Evolutionary conservation across 352 stramenopile genomes (phyloP).

Genomic region (Globisporangium acanthophoron): DNA sequence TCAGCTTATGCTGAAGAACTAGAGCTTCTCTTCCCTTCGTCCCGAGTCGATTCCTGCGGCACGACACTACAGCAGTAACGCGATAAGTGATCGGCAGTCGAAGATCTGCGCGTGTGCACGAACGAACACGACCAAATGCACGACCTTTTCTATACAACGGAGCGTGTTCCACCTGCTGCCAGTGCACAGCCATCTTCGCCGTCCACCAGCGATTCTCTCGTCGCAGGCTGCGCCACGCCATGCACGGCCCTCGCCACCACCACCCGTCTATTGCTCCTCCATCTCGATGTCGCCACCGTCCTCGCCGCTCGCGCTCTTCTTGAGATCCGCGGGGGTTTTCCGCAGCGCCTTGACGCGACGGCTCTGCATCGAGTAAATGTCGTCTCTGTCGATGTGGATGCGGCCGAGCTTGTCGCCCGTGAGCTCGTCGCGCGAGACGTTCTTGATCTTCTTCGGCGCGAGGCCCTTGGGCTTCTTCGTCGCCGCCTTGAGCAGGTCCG

Average conservation of each 20-base stretch:
- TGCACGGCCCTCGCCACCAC: background rate
- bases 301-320: constrained; percentile 38
- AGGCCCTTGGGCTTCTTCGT: constrained; percentile 92
- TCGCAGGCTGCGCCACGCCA: background rate
- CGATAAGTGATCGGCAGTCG: background rate
- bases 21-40: background rate
- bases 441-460: constrained; percentile 96
- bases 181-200: background rate
- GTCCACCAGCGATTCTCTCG: background rate
- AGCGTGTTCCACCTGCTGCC: background rate
- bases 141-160: background rate
- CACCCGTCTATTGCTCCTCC: constrained; percentile 14
- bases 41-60: background rate
- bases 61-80: background rate
- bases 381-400: constrained; percentile 97
- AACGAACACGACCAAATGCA: background rate
- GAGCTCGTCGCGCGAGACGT: constrained; percentile 95
- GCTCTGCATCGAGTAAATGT: constrained; percentile 96
- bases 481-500: constrained; percentile 94
- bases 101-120: background rate
- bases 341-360: constrained; percentile 93
- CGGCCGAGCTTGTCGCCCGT: constrained; percentile 97
- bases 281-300: constrained; percentile 29
- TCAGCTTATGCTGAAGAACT: constrained; percentile 25
- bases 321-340: constrained; percentile 77